Percentiles rank a stretch among this genome's conserved stretches.
Conservation (phyloP, 2,329 filamentous ascomycete genomes). For the Emydomyces testavorans region DNA sequence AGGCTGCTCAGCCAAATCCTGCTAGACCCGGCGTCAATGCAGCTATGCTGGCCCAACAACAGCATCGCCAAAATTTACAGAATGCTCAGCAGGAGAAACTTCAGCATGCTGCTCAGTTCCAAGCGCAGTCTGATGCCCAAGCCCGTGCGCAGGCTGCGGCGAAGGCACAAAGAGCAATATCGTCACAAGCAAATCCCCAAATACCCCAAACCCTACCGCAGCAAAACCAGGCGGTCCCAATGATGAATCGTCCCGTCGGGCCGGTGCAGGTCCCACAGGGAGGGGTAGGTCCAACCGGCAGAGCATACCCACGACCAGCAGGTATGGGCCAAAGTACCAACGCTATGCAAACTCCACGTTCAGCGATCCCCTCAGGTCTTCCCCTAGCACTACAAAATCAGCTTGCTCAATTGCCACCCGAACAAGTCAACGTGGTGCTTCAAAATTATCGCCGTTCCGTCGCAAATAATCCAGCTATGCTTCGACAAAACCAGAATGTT, state of each 20-base stretch:
- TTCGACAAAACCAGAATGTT: constrained; percentile 26
- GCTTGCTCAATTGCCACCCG: constrained; percentile 26
- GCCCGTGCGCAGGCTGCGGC: constrained; percentile 35
- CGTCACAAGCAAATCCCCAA: constrained; percentile 29
- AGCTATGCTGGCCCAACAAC: constrained; percentile 34
- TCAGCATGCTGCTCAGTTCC: constrained; percentile 31
- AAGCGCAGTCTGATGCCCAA: constrained; percentile 31
- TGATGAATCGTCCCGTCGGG: constrained; percentile 35
- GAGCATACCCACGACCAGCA: constrained; percentile 27
- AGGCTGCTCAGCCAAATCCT: constrained; percentile 29
- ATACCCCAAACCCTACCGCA: constrained; percentile 31
- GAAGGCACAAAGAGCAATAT: constrained; percentile 37
- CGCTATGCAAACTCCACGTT: constrained; percentile 24
- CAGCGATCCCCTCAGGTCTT: constrained; percentile 27
- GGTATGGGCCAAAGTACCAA: constrained; percentile 26
- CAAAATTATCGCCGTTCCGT: constrained; percentile 26
- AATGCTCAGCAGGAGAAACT: constrained; percentile 34
- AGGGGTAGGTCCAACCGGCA: constrained; percentile 26
- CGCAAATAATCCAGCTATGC: constrained; percentile 24
- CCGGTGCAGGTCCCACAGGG: constrained; percentile 31
- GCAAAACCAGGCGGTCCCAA: constrained; percentile 32
- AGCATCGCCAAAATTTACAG: constrained; percentile 33
- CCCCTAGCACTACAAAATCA: constrained; percentile 28
- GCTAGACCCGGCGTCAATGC: constrained; percentile 30
- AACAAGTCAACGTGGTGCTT: constrained; percentile 27